These are phyloP conservation scores for Yarrowia sp. DNA, from an alignment of 805 yeast species.

Conservation along the genomic window DNA sequence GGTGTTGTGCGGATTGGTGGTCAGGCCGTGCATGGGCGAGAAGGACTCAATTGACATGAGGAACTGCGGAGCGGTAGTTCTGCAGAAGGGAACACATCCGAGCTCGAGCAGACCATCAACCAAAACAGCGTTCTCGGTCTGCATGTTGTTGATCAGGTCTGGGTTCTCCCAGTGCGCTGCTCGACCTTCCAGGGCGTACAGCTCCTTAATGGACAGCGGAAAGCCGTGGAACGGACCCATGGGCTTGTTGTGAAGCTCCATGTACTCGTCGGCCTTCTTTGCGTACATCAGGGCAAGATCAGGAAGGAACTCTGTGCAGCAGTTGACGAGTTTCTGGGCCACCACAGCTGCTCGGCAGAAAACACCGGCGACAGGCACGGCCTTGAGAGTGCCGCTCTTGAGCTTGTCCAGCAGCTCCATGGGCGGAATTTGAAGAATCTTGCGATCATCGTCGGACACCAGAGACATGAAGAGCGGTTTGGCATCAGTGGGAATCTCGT, in stretches of 20 bases:
- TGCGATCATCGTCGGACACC: neutral
- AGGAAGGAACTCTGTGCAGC: conserved; percentile 45
- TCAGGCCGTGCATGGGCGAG: conserved; percentile 47
- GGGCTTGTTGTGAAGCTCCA: conserved; percentile 46
- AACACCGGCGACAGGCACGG: conserved; percentile 51
- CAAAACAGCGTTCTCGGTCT: conserved; percentile 39
- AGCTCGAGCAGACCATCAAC: conserved; percentile 44
- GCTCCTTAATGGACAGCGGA: conserved; percentile 61
- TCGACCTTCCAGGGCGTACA: conserved; percentile 48
- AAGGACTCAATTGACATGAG: conserved; percentile 51
- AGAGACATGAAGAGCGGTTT: conserved; percentile 4
- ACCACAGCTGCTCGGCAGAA: conserved; percentile 58
- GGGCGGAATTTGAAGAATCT: conserved; percentile 3
- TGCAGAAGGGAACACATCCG: conserved; percentile 56
- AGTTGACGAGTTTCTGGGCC: conserved; percentile 53
- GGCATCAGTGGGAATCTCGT: conserved; percentile 13
- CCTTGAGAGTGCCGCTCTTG: conserved; percentile 31
- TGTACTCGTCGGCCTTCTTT: conserved; percentile 52
- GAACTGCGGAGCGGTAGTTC: conserved; percentile 54
- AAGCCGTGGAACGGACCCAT: conserved; percentile 67
- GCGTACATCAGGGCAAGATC: conserved; percentile 61
- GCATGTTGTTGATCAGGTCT: conserved; percentile 40
- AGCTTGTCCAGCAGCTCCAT: conserved; percentile 9
- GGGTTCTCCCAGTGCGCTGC: conserved; percentile 48
- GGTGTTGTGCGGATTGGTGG: conserved; percentile 48